A percentile compares a stretch with the other conserved stretches of the same genome.
phyloP scores from a whole-genome alignment of 176 grass and related monocot species.

The Lolium multiflorum region DNA sequence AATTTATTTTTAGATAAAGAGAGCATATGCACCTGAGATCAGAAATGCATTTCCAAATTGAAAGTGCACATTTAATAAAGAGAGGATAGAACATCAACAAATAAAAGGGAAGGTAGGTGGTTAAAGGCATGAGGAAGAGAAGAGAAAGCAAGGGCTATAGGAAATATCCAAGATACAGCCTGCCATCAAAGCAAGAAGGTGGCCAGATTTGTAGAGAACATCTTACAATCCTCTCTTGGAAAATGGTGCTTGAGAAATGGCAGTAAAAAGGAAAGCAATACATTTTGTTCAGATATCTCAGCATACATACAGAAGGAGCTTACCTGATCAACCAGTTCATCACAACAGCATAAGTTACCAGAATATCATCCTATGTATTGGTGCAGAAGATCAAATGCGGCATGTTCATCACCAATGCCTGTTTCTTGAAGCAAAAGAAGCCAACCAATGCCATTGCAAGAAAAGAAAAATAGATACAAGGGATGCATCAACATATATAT shows the following conservation, averaged over 20 bases:
- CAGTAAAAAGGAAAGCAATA: not conserved
- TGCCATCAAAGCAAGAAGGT: not conserved
- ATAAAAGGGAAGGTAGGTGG: not conserved
- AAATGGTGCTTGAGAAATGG: not conserved
- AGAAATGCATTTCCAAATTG: too few relatives aligned
- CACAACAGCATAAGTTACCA: not conserved
- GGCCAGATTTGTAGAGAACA: not conserved
- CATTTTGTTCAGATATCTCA: not conserved
- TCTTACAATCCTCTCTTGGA: not conserved
- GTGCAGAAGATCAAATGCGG: not conserved
- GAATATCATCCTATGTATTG: not conserved
- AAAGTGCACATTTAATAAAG: too few relatives aligned
- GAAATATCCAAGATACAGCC: not conserved
- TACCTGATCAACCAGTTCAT: not conserved
- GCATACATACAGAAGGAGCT: not conserved
- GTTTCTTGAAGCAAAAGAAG: constrained; percentile 9
- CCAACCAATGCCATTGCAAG: not conserved
- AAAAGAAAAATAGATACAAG: not conserved
- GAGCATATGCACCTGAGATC: too few relatives aligned
- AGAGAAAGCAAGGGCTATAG: not conserved
- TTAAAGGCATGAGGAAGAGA: not conserved
- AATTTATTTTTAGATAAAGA: too few relatives aligned
- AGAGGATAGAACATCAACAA: not conserved
- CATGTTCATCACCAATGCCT: not conserved
- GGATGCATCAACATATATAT: not conserved